A percentile compares a stretch with the other conserved stretches of the same genome.
These are phyloP conservation scores for Tuber microsphaerosporum DNA, from an alignment of 495 filamentous ascomycete genomes.

Conservation along the genomic window DNA sequence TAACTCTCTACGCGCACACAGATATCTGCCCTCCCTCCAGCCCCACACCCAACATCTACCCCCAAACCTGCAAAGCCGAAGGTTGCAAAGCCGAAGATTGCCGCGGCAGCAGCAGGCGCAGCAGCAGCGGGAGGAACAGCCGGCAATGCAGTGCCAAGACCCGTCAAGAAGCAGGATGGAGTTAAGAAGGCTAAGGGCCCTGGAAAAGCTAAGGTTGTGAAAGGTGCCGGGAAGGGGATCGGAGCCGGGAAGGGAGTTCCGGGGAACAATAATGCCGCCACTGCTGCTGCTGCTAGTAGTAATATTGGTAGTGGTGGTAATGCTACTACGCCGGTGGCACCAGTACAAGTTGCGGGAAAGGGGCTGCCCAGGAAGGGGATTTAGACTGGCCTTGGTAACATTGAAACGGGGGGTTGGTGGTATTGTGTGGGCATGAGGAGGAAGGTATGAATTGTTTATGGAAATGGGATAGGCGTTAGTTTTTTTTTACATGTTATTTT, in stretches of 20 bases:
- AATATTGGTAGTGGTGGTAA: not conserved
- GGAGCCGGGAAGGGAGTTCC: not conserved
- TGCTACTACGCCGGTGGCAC: not conserved
- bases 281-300: not conserved
- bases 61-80: conserved; percentile 30
- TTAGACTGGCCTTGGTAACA: not conserved
- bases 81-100: conserved; percentile 29
- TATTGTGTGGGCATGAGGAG: not conserved
- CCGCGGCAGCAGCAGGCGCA: conserved; percentile 8
- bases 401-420: not conserved
- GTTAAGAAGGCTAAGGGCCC: not conserved
- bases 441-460: not conserved
- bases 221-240: not conserved
- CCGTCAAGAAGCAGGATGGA: not conserved
- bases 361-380: conserved; percentile 21
- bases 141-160: conserved; percentile 27
- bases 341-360: conserved; percentile 19
- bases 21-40: conserved; percentile 21
- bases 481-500: not conserved
- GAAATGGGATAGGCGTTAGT: conserved; percentile 12
- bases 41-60: conserved; percentile 17
- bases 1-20: conserved; percentile 13
- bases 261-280: not conserved
- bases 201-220: not conserved
- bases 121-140: conserved; percentile 11